These are phyloP conservation scores for Gliomastix tumulicola DNA, from an alignment of 2,329 filamentous ascomycete genomes.

Conservation along the genomic window DNA sequence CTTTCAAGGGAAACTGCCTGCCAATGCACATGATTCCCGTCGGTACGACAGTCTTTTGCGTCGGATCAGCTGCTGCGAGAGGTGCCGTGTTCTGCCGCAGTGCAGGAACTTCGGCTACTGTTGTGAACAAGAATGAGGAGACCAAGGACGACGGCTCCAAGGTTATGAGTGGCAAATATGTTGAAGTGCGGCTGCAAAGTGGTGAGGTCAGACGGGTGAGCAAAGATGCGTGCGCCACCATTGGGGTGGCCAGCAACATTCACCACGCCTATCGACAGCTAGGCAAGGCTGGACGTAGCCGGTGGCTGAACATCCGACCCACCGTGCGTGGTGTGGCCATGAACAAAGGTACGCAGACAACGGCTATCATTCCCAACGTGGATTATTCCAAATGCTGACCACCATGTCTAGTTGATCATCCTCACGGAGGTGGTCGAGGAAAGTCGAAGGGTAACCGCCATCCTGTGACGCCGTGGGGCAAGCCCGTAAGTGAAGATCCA, in stretches of 20 bases:
- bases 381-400: no score
- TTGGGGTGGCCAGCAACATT: conserved; percentile 89
- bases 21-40: conserved; percentile 94
- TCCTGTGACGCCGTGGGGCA: conserved; percentile 94
- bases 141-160: conserved; percentile 51
- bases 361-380: neutral
- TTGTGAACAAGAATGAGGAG: conserved; percentile 83
- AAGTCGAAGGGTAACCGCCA: conserved; percentile 98
- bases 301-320: conserved; percentile 90
- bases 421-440: conserved; percentile 96
- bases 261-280: conserved; percentile 86
- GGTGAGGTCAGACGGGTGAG: conserved; percentile 86
- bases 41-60: conserved; percentile 86
- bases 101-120: conserved; percentile 84
- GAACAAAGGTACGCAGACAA: conserved; percentile 68
- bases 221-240: conserved; percentile 88
- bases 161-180: conserved; percentile 65
- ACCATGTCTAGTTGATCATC: conserved; percentile 66
- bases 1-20: conserved; percentile 89
- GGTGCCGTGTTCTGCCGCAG: conserved; percentile 89
- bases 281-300: conserved; percentile 88
- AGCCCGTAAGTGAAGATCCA: conserved; percentile 65
- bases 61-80: conserved; percentile 68
- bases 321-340: conserved; percentile 97
- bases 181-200: conserved; percentile 82